phyloP scores from a whole-genome alignment of 2,329 filamentous ascomycete genomes.

The Coniochaeta sp. region DNA sequence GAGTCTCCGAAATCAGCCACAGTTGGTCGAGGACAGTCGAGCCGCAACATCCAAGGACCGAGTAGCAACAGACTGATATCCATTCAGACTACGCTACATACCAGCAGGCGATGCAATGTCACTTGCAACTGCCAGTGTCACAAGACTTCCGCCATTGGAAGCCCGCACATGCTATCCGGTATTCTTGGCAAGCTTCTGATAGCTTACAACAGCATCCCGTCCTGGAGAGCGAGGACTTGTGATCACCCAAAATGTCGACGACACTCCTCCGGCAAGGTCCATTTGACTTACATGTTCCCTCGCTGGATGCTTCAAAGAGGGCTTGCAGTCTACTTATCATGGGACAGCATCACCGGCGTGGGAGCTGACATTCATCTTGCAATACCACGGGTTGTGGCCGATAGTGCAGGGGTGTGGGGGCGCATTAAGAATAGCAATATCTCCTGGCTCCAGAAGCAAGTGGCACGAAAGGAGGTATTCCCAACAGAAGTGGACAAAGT shows the following conservation, averaged over 20 bases:
- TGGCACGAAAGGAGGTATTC: too few species aligned
- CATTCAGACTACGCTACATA: not conserved
- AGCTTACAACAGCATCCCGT: not conserved
- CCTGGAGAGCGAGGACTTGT: not conserved
- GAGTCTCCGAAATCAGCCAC: not conserved
- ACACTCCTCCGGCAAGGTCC: too few species aligned
- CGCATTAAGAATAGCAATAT: too few species aligned
- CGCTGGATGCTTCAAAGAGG: too few species aligned
- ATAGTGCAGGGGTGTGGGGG: too few species aligned
- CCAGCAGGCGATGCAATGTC: not conserved
- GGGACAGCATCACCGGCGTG: too few species aligned
- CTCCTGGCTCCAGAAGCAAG: too few species aligned
- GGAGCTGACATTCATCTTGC: too few species aligned
- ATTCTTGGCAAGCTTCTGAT: not conserved
- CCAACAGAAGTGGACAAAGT: too few species aligned
- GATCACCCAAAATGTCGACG: not conserved
- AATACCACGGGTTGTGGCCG: too few species aligned
- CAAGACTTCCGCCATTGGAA: not conserved
- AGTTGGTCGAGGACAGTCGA: not conserved
- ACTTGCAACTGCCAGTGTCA: not conserved
- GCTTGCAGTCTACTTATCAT: too few species aligned
- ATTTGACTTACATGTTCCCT: too few species aligned
- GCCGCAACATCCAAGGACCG: not conserved
- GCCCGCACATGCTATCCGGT: not conserved
- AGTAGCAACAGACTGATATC: not conserved